Base-by-base conservation (phyloP, 2,329 filamentous ascomycete genomes). In the Exserohilum turcica region DNA sequence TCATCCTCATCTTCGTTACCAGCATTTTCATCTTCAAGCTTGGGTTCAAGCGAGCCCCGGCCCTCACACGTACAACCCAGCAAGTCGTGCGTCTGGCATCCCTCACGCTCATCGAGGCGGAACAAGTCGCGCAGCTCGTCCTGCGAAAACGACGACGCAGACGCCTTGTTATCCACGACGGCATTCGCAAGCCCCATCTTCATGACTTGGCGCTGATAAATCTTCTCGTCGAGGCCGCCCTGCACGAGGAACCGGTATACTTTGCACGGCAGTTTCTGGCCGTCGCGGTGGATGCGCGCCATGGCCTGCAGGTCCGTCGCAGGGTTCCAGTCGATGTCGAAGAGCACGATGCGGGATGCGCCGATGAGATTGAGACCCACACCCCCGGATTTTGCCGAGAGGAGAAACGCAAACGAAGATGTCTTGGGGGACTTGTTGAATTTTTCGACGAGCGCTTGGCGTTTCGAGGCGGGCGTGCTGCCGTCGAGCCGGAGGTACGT, bases 291-390 rank as follows among this genome's bases (percentile, higher is more conserved):
- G 40, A 90, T 87, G 12, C 88, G 84, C 10, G 87, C 88, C 86
- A 90, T 90, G 6, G 88, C 87, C 69, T 91, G 88, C 16, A 88
- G 76, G 63, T 91, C 88, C 0, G 85, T 88, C 0, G 86, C 86
- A 1, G 88, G 88, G 63, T 91, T 91, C 88, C 88, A 91, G 72
- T 90, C 88, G 7, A 88, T 83, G 61, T 91, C 88, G 62, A 89
- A 90, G 1, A 91, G 82, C 5, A 90, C 77, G 2, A 91, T 80
- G 18, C 88, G 82, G 28, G 85, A 88, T 5, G 87, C 88, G 8
- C 88, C 88, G 43, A 88, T 86, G 4, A 91, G 79, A 63, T 90
- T 90, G 39, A 91, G 77, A 1, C 88, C 88, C 1, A 84, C 81
- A 3, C 88, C 88, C 5, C 88, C 88, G 35, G 86, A 85, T 71